phyloP scores from a whole-genome alignment of 176 grass and related monocot genomes.

The Eremochloa ophiuroides region DNA sequence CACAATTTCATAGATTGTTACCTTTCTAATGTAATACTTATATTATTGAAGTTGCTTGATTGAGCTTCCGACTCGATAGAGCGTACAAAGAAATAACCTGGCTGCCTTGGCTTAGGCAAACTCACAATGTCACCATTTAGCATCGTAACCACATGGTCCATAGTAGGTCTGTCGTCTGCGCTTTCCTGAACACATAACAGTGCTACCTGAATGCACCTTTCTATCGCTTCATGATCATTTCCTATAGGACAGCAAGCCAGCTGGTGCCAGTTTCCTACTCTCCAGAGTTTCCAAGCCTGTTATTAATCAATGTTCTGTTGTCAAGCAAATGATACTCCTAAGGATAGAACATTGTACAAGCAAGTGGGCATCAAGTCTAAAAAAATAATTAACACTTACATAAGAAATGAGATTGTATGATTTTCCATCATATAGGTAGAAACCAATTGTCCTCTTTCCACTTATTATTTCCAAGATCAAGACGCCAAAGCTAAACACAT shows the following conservation, averaged over 20 bases:
- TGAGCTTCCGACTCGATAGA: background rate
- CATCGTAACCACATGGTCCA: conserved; percentile 38
- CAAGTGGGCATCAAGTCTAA: no score
- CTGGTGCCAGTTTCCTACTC: conserved; percentile 18
- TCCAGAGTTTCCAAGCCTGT: conserved; percentile 44
- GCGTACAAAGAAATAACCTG: conserved; percentile 28
- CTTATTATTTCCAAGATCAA: conserved; percentile 58
- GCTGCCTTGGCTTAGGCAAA: conserved; percentile 35
- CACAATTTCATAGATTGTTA: background rate
- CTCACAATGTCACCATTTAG: conserved; percentile 17
- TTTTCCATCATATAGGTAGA: conserved; percentile 29
- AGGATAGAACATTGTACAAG: no score
- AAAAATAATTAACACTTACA: no score
- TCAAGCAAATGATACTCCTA: no score
- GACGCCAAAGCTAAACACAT: conserved; percentile 70
- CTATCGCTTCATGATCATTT: conserved; percentile 14
- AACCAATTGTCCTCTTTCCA: conserved; percentile 32
- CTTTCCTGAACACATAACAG: conserved; percentile 46
- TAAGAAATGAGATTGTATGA: conserved; percentile 41
- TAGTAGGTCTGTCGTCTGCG: conserved; percentile 38
- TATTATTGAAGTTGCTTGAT: background rate
- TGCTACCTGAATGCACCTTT: conserved; percentile 43
- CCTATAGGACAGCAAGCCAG: conserved; percentile 11
- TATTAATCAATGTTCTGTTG: background rate
- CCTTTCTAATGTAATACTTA: conserved; percentile 23